Evolutionary conservation across 305 asterid species (phyloP).

Genomic region (Fraxinus albicans): DNA sequence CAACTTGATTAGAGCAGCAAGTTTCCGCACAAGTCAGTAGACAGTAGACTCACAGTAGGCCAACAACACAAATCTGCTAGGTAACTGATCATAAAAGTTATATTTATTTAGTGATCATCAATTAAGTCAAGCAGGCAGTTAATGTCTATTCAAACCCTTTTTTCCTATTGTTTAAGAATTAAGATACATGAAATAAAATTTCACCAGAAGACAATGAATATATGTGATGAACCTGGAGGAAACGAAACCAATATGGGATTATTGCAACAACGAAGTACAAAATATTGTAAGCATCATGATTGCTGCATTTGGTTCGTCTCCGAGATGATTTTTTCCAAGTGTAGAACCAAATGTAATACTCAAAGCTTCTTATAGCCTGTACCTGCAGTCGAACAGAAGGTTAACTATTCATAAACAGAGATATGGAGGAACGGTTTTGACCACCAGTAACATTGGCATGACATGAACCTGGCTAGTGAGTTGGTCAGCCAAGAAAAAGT

Average conservation of each 20-base stretch:
- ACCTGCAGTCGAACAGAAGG: slow-evolving; percentile 44
- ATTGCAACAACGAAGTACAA: slow-evolving; percentile 68
- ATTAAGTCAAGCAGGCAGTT: not conserved
- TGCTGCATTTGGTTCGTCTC: slow-evolving; percentile 42
- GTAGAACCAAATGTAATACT: slow-evolving; percentile 74
- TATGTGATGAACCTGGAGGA: slow-evolving; percentile 60
- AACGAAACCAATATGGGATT: slow-evolving; percentile 82
- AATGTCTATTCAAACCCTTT: not conserved
- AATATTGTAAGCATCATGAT: slow-evolving; percentile 47
- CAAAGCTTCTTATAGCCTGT: slow-evolving; percentile 75
- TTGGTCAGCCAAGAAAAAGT: slow-evolving; percentile 83
- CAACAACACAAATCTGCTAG: not conserved
- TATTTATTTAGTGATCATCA: not conserved
- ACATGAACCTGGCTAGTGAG: slow-evolving; percentile 73
- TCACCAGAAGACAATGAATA: not conserved
- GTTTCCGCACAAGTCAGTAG: not conserved
- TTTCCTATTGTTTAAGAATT: not conserved
- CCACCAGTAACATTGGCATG: not conserved
- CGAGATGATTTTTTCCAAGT: slow-evolving; percentile 38
- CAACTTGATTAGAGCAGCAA: not conserved
- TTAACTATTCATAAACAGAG: slow-evolving; percentile 16
- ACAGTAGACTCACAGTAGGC: not conserved
- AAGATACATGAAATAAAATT: not conserved
- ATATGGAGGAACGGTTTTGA: slow-evolving; percentile 10
- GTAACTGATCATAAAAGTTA: not conserved